Evolutionary conservation across 2,329 filamentous ascomycete species (phyloP).

Genomic region (Claviceps pusilla): DNA sequence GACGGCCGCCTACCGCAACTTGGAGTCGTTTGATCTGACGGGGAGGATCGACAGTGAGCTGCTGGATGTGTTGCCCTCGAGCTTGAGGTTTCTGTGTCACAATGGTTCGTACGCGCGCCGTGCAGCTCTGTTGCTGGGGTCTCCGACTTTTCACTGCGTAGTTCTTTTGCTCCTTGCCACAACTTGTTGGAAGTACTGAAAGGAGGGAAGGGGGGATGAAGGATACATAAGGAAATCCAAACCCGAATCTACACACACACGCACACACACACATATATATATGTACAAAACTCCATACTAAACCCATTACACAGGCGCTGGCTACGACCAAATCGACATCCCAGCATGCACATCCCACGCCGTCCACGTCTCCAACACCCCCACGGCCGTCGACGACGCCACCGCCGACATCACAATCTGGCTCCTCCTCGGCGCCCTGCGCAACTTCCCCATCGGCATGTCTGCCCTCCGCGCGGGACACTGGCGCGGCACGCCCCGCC

Average conservation of each 20-base stretch:
- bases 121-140: no score
- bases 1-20: constrained; percentile 55
- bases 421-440: constrained; percentile 63
- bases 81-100: constrained; percentile 43
- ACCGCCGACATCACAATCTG: constrained; percentile 74
- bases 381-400: constrained; percentile 66
- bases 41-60: constrained; percentile 58
- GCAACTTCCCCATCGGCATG: constrained; percentile 57
- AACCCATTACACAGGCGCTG: constrained; percentile 41
- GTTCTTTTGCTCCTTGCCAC: no score
- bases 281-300: neutral
- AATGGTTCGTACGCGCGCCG: constrained; percentile 28
- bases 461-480: constrained; percentile 46
- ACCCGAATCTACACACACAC: no score
- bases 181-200: no score
- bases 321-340: constrained; percentile 73
- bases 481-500: constrained; percentile 47
- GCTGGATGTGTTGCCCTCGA: constrained; percentile 39
- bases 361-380: constrained; percentile 65
- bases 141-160: no score
- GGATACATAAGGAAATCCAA: no score
- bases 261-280: no score
- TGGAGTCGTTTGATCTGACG: constrained; percentile 46
- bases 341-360: constrained; percentile 50
- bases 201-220: no score